Evolutionary conservation across 352 stramenopile species (phyloP).

Genomic region (Globisporangium irregulare): DNA sequence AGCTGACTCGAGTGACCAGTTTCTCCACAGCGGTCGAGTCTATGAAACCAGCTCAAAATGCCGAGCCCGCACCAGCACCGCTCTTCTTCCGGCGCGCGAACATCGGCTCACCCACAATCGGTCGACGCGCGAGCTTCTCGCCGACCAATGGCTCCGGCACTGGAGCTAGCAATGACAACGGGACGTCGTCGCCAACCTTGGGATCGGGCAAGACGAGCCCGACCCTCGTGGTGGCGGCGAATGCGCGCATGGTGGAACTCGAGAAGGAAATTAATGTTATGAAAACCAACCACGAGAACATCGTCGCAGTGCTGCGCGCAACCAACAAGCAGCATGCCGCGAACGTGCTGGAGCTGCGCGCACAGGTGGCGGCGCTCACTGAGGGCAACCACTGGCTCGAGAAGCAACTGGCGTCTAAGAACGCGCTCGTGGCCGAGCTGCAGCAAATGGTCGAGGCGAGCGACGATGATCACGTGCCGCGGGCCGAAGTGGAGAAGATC

Average conservation of each 20-base stretch:
- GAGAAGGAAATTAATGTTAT: slow-evolving; percentile 61
- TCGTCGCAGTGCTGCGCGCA: slow-evolving; percentile 58
- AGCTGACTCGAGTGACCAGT: slow-evolving; percentile 7
- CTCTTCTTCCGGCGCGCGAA: slow-evolving; percentile 44
- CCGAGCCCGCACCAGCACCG: slow-evolving; percentile 16
- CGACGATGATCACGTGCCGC: slow-evolving; percentile 26
- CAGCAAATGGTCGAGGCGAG: slow-evolving; percentile 35
- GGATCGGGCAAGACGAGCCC: slow-evolving; percentile 3
- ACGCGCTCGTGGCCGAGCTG: slow-evolving; percentile 48
- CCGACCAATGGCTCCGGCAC: neutral
- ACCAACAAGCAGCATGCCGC: slow-evolving; percentile 69
- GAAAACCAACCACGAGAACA: slow-evolving; percentile 67
- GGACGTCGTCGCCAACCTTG: neutral
- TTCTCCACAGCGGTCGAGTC: slow-evolving; percentile 28
- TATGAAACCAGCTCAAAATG: slow-evolving; percentile 20
- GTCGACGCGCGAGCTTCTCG: slow-evolving; percentile 32
- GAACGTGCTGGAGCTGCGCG: slow-evolving; percentile 63
- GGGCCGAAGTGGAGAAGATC: slow-evolving; percentile 39
- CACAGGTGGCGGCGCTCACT: slow-evolving; percentile 54
- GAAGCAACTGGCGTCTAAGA: slow-evolving; percentile 56
- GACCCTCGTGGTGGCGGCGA: slow-evolving; percentile 2
- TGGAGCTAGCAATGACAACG: neutral
- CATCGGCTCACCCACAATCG: slow-evolving; percentile 27
- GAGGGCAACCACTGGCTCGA: slow-evolving; percentile 63
- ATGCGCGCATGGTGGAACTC: slow-evolving; percentile 43